Base-by-base conservation (phyloP, 2,329 filamentous ascomycete genomes). In the Arachnopeziza araneosa region DNA sequence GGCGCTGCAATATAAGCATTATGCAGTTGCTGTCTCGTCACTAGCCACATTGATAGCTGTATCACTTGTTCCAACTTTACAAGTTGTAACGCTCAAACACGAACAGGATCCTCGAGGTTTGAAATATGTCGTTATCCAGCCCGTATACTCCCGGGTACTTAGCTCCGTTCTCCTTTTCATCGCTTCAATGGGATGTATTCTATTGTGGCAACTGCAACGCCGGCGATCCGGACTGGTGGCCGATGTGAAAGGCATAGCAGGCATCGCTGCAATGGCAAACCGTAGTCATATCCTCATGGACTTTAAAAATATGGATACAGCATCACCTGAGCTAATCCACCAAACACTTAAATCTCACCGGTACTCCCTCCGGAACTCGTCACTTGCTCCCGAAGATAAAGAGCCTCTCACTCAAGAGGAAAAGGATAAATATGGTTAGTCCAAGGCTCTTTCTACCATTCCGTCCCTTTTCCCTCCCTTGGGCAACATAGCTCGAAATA, bases 191-290 rank as follows among this genome's bases (percentile, higher is more conserved):
- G 86, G 85, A 0, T 76, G 77, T 32, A 70, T 81, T 2, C 76
- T 91, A 3, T 78, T 89, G 51, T 83, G 80, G 65, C 79, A 85
- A 61, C 80, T 90, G 51, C 81, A 83, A 58, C 78, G 78, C 19
- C 78, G 88, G 23, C 84, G 82, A 49, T 88, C 86, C 2, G 88
- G 88, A 0, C 76, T 91, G 19, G 73, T 85, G 2, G 83, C 83
- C 6, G 86, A 91, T 69, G 87, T 89, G 7, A 85, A 84, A 65
- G 88, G 88, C 6, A 89, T 91, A 56, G 87, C 88, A 1, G 88
- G 88, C 1, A 79, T 91, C 48, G 88, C 88, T 6, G 84, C 87
- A 59, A 90, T 91, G 87, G 88, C 88, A 10, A 88, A 89, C 2
- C 83, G 84, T 62, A 85, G 82, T 64, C 88, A 91, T 65, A 89